These are phyloP conservation scores for Cyclaneusma minus DNA, from an alignment of 2,329 filamentous ascomycete genomes.

Conservation along the genomic window DNA sequence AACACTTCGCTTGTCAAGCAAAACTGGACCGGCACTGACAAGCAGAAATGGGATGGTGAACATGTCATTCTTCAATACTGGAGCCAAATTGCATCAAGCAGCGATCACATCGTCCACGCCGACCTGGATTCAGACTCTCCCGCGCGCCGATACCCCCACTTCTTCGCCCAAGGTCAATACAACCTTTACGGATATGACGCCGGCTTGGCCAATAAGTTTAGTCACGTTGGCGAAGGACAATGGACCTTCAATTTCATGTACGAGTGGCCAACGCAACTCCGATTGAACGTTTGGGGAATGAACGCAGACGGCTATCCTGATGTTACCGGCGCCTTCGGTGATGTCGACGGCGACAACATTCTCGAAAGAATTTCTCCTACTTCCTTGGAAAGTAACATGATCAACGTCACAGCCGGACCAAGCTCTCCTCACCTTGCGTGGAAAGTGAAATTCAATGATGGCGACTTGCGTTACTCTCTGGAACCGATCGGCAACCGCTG, in stretches of 20 bases:
- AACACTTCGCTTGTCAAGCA: constrained; percentile 31
- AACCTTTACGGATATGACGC: constrained; percentile 50
- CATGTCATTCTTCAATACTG: constrained; percentile 49
- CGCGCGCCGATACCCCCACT: constrained; percentile 40
- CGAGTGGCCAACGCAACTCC: constrained; percentile 45
- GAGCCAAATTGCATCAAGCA: constrained; percentile 41
- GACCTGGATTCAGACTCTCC: constrained; percentile 28
- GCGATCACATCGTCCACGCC: constrained; percentile 42
- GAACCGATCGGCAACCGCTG: constrained; percentile 35
- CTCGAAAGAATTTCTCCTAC: constrained; percentile 45
- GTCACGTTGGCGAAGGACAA: constrained; percentile 28
- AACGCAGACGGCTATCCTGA: constrained; percentile 48
- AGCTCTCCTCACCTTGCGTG: constrained; percentile 37
- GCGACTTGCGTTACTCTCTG: constrained; percentile 32
- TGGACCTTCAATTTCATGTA: constrained; percentile 46
- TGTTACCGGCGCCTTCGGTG: constrained; percentile 40
- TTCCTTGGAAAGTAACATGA: constrained; percentile 34
- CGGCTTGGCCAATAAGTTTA: constrained; percentile 37
- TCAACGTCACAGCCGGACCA: constrained; percentile 41
- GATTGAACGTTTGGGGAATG: constrained; percentile 52
- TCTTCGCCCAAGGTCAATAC: constrained; percentile 46
- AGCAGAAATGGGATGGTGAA: constrained; percentile 43
- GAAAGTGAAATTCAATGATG: constrained; percentile 37
- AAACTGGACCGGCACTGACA: constrained; percentile 39
- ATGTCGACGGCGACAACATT: constrained; percentile 42